Conservation (phyloP, 441 rosid species). For the Brassica hybrid region DNA sequence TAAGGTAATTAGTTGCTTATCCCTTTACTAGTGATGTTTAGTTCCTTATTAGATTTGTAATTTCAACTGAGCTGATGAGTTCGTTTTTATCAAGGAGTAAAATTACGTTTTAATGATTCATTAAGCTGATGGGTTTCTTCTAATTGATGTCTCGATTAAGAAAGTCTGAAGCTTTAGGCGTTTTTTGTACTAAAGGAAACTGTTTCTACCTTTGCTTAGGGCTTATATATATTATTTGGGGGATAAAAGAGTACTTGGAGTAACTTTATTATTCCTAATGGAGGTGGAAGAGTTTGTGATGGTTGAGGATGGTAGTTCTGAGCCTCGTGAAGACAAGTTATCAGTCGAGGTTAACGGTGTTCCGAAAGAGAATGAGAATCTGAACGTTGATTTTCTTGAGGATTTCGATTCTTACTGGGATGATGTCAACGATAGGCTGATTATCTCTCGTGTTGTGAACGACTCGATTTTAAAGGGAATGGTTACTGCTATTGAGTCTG, state of each 20-base stretch:
- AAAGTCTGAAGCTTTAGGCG: neutral
- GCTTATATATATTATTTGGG: constrained; percentile 6
- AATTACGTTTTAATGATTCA: neutral
- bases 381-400: constrained; percentile 52
- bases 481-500: constrained; percentile 75
- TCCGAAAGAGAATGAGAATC: constrained; percentile 53
- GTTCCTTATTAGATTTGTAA: neutral
- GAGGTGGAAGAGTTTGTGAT: constrained; percentile 40
- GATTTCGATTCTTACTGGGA: constrained; percentile 70
- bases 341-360: constrained; percentile 29
- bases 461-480: constrained; percentile 80
- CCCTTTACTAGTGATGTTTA: neutral
- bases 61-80: neutral
- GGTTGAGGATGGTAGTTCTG: constrained; percentile 38
- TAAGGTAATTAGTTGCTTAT: constrained; percentile 14
- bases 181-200: constrained; percentile 10
- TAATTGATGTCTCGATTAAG: constrained; percentile 24
- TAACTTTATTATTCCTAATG: constrained; percentile 19
- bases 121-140: neutral
- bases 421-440: constrained; percentile 60
- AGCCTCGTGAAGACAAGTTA: constrained; percentile 24
- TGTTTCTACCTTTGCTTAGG: neutral
- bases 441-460: constrained; percentile 79
- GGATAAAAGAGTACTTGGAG: neutral
- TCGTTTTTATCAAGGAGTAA: neutral